Percentiles rank a stretch among this genome's conserved stretches.
These are phyloP conservation scores for Cystobasidium pallidum DNA, from an alignment of 1,284 basidiomycete species.

Conservation along the genomic window DNA sequence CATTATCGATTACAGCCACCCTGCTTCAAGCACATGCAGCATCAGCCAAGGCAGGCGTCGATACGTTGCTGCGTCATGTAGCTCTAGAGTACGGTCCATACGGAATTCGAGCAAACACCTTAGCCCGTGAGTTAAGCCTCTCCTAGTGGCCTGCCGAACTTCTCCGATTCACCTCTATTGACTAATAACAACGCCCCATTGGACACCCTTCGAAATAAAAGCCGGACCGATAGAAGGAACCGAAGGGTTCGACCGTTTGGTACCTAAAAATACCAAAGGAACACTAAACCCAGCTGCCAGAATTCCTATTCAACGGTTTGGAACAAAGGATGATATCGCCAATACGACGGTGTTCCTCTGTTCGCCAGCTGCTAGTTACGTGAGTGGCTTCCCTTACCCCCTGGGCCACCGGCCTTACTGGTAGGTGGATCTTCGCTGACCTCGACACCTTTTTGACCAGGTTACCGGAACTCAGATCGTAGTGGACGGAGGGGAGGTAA, in stretches of 20 bases:
- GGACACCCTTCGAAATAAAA: too few species aligned
- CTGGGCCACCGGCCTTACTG: too few species aligned
- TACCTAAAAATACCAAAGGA: conserved; percentile 57
- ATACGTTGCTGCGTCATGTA: conserved; percentile 79
- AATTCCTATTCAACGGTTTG: conserved; percentile 68
- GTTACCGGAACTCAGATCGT: conserved; percentile 49
- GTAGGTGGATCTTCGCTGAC: too few species aligned
- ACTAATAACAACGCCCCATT: too few species aligned
- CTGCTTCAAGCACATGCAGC: conserved; percentile 91
- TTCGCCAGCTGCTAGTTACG: conserved; percentile 75
- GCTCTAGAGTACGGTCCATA: conserved; percentile 92
- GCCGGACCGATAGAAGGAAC: conserved; percentile 73
- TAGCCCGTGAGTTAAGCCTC: conserved; percentile 54
- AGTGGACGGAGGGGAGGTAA: conserved; percentile 50
- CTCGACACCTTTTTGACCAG: background rate
- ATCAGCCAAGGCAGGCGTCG: conserved; percentile 92
- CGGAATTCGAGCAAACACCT: conserved; percentile 88
- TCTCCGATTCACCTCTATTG: too few species aligned
- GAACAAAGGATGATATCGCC: conserved; percentile 73
- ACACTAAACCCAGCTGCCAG: conserved; percentile 38
- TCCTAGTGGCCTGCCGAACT: too few species aligned
- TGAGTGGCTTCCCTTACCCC: background rate
- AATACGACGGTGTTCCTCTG: conserved; percentile 84
- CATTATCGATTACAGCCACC: conserved; percentile 62
- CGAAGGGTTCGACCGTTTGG: conserved; percentile 78